phyloP scores from a whole-genome alignment of 352 stramenopile genomes.

The Globisporangium canariense region DNA sequence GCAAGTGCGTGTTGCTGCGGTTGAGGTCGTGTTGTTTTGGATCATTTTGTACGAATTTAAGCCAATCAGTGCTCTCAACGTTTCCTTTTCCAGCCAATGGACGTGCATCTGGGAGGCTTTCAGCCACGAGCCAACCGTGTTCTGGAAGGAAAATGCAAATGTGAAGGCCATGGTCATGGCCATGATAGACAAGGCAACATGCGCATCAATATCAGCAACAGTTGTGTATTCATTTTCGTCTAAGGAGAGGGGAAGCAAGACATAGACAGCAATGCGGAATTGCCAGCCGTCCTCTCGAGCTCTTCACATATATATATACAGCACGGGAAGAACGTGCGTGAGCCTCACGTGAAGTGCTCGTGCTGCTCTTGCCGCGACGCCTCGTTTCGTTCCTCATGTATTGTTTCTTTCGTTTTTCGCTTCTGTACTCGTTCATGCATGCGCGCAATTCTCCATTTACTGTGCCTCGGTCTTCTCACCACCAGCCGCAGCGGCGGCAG shows the following conservation, averaged over 20 bases:
- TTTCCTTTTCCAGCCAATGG: not conserved
- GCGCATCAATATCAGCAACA: not conserved
- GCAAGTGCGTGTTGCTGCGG: not conserved
- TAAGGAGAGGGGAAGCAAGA: not conserved
- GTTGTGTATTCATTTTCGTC: slow-evolving; percentile 1
- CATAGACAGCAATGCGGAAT: not conserved
- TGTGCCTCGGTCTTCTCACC: slow-evolving; percentile 19
- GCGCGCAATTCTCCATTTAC: slow-evolving; percentile 3
- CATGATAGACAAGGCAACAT: not conserved
- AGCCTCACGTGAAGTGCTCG: not conserved
- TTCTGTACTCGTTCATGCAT: not conserved
- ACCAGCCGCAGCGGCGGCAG: slow-evolving; percentile 16
- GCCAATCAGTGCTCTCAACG: not conserved
- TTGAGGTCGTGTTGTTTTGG: not conserved
- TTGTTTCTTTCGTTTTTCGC: not conserved
- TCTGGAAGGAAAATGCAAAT: slow-evolving; percentile 13
- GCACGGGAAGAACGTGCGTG: not conserved
- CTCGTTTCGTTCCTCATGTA: slow-evolving; percentile 14
- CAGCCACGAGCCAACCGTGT: slow-evolving; percentile 1
- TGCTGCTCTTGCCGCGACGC: not conserved
- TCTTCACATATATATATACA: not conserved
- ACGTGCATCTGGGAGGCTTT: not conserved
- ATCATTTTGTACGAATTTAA: not conserved
- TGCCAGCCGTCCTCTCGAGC: not conserved
- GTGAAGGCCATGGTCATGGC: not conserved